These are phyloP conservation scores for Plasmodium adleri DNA, from an alignment of 169 alveolate genomes.

Conservation along the genomic window DNA sequence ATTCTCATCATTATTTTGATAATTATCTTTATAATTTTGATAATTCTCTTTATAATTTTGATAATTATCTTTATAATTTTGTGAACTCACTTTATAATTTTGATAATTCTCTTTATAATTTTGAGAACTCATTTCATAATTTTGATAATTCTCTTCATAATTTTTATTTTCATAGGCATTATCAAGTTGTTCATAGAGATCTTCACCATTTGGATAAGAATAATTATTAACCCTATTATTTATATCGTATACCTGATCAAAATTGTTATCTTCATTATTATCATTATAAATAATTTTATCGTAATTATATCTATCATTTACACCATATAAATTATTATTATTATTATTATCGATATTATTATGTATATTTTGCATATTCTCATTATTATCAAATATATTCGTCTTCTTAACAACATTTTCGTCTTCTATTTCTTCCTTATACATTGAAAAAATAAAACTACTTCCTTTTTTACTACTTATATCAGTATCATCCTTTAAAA, in stretches of 20 bases:
- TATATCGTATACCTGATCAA: not conserved
- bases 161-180: not conserved
- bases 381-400: conserved; percentile 2
- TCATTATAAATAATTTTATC: not conserved
- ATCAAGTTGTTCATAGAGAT: not conserved
- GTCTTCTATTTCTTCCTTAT: conserved; percentile 6
- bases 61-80: not conserved
- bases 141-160: not conserved
- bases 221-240: not conserved
- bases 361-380: conserved; percentile 9
- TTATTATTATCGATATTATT: conserved; percentile 27
- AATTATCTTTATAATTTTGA: not conserved
- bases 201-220: not conserved
- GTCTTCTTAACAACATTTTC: conserved; percentile 2
- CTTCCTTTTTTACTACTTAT: conserved; percentile 10
- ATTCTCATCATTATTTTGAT: not conserved
- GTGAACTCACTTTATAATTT: too few relatives aligned
- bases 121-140: not conserved
- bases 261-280: not conserved
- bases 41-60: not conserved
- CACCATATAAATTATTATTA: not conserved
- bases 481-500: conserved; percentile 20
- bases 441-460: conserved; percentile 17
- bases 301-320: not conserved
- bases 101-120: too few relatives aligned